These are phyloP conservation scores for Xylariaceae sp. DNA, from an alignment of 2,329 filamentous ascomycete genomes.

Conservation along the genomic window DNA sequence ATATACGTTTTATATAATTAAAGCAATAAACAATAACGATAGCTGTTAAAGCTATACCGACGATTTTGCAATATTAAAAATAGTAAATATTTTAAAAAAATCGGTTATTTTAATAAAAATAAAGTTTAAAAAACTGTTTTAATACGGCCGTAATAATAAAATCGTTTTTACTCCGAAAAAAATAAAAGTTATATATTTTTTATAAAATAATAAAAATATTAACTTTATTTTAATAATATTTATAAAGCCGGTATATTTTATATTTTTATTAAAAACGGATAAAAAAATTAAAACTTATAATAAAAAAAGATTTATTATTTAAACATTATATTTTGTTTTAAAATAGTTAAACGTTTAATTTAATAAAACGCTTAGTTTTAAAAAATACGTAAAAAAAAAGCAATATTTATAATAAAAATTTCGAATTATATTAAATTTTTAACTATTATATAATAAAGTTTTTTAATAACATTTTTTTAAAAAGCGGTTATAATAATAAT, in stretches of 20 bases:
- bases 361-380: constrained; percentile 2
- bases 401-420: constrained; percentile 1
- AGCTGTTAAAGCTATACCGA: constrained; percentile 2
- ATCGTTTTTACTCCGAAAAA: constrained; percentile 1
- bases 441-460: not conserved
- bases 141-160: constrained; percentile 3
- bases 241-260: constrained; percentile 1
- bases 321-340: not conserved
- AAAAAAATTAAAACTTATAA: no score
- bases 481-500: constrained; percentile 2
- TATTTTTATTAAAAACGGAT: not conserved
- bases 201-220: not conserved
- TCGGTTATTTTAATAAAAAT: not conserved
- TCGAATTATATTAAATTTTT: constrained; percentile 3
- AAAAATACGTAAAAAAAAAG: constrained; percentile 4
- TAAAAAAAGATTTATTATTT: no score
- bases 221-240: constrained; percentile 1
- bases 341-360: not conserved
- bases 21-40: constrained; percentile 1
- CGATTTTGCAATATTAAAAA: not conserved
- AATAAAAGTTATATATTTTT: constrained; percentile 8
- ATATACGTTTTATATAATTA: constrained; percentile 10
- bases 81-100: constrained; percentile 6
- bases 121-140: not conserved
- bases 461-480: not conserved